Base-by-base conservation (phyloP, 257 asterid genomes). In the Solanum bukasovii region DNA sequence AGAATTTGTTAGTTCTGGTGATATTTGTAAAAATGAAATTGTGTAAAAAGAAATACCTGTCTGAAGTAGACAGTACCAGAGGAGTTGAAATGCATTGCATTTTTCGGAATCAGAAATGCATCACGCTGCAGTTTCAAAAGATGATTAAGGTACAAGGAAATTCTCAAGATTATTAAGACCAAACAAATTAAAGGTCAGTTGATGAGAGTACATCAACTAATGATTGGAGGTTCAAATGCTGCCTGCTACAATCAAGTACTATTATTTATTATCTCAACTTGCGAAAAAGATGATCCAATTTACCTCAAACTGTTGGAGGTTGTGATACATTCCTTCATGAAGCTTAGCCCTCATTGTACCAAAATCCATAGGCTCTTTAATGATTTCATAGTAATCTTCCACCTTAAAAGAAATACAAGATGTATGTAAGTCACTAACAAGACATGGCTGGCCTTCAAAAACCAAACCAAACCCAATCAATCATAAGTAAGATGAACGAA, bases 341-440 rank as follows among this genome's bases (percentile, higher is more conserved):
- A 97, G 95, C 88, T 97, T 97, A 79, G 98, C 98, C 91, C 98
- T 93, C 96, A 96, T 95, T n/a, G 98, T 97, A 59, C 94, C 98
- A 13, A 97, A 97, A 91, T 97, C 98, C 98, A 97, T 97, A 9
- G 98, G 98, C 88, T 94, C 94, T 89, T 93, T 91, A 42, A 97
- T 93, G 88, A 95, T 92, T 52, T 94, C 94, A 86, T 92, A 91
- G 92, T 97, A 97, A 82, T 94, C 94, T 93, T 92, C 97, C 71
- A 94, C 99, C 98, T 96, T 88, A 84, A 13, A 67, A 44, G 68
- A 81, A 49, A 49, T 10, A 72, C 25, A 34, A 34, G 68, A 86
- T 61, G 14, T 65, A 35, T 61, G 14, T 67, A 29, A 33, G 13
- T 77, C 52, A 71, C 3, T 7, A 33, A 5, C 18, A 72, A 44